phyloP scores from a whole-genome alignment of 78 protist species.

The Monocercomonoides exilis region DNA sequence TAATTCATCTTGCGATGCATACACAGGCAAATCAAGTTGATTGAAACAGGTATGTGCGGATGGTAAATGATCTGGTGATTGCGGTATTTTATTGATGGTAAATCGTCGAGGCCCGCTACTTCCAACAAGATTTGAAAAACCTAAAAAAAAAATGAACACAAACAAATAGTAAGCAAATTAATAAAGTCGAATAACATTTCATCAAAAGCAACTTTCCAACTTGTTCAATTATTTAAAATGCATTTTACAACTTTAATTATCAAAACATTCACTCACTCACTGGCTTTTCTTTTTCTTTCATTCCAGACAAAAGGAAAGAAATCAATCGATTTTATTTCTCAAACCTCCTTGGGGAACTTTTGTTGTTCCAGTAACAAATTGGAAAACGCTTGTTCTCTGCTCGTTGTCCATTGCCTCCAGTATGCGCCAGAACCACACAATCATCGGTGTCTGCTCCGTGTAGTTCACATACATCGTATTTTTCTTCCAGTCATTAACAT shows the following conservation, averaged over 20 bases:
- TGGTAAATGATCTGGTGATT: conserved; percentile 14
- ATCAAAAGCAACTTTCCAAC: background rate
- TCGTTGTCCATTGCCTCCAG: conserved; percentile 11
- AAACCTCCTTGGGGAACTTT: conserved; percentile 11
- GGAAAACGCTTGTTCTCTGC: background rate
- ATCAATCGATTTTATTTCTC: background rate
- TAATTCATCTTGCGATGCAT: background rate
- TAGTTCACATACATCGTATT: background rate
- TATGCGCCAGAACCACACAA: conserved; percentile 10
- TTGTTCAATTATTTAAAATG: background rate
- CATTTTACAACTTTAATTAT: background rate
- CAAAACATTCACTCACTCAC: background rate
- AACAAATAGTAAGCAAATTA: background rate
- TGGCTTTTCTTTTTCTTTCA: background rate
- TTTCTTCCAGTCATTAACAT: conserved; percentile 17
- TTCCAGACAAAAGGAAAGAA: background rate
- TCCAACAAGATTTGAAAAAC: conserved; percentile 12
- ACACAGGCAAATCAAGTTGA: conserved; percentile 11
- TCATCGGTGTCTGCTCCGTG: background rate
- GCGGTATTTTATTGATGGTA: background rate
- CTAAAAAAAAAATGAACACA: background rate
- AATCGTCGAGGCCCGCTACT: background rate
- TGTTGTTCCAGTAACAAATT: conserved; percentile 22
- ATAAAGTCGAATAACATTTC: background rate
- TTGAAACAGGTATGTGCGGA: conserved; percentile 15